A percentile compares a stretch with the other conserved stretches of the same genome.
Conservation (phyloP, 2,329 filamentous ascomycete genomes). For the Sclerotinia spermophila region DNA sequence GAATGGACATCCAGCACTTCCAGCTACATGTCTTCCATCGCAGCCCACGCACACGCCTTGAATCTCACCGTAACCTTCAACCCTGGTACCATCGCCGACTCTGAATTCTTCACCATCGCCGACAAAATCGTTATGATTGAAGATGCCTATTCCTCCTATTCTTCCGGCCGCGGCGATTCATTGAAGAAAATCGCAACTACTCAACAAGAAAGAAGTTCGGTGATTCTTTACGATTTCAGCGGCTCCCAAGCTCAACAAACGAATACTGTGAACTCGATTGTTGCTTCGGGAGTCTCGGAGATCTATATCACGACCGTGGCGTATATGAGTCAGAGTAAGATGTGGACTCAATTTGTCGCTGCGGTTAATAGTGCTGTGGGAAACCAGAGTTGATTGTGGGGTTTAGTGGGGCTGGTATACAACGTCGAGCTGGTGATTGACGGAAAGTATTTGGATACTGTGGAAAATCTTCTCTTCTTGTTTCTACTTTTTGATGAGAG, state of each 20-base stretch:
- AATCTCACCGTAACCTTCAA: constrained; percentile 13
- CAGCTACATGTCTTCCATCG: neutral
- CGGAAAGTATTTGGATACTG: neutral
- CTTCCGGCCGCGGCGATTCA: neutral
- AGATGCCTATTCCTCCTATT: neutral
- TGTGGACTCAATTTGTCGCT: constrained; percentile 1
- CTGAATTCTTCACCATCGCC: constrained; percentile 1
- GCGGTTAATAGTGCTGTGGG: neutral
- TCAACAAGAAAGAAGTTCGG: neutral
- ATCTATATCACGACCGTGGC: constrained; percentile 6
- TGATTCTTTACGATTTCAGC: constrained; percentile 6
- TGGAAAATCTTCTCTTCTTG: neutral
- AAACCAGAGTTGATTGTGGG: neutral
- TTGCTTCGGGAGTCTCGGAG: neutral
- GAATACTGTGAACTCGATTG: neutral
- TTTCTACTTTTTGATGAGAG: neutral
- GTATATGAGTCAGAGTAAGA: constrained; percentile 2
- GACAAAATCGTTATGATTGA: constrained; percentile 14
- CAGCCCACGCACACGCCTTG: neutral
- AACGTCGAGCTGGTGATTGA: neutral
- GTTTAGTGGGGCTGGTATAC: neutral
- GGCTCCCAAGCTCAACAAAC: neutral
- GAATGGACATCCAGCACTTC: neutral
- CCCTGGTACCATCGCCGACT: neutral
- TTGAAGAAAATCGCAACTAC: neutral